phyloP scores from a whole-genome alignment of 2,329 filamentous ascomycete genomes.

The Teratosphaeriaceae sp. region DNA sequence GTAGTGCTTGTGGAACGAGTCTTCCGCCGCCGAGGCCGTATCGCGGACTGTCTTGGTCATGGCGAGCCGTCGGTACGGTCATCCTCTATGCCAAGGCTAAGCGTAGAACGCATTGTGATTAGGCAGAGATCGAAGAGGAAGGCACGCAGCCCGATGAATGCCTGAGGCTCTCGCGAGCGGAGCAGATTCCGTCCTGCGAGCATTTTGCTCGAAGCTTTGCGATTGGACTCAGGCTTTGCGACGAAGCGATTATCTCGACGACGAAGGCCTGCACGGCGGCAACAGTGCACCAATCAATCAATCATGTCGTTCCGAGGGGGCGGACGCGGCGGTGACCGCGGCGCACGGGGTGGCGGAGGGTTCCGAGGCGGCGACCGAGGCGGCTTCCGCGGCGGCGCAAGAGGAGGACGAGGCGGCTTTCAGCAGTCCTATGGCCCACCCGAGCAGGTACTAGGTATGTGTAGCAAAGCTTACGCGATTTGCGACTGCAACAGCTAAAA shows the following conservation, averaged over 20 bases:
- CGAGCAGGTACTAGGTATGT: conserved; percentile 37
- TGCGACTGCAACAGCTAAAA: neutral
- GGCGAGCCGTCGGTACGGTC: neutral
- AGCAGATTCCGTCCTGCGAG: too few relatives aligned
- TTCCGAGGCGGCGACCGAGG: conserved; percentile 16
- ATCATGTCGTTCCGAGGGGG: conserved; percentile 6
- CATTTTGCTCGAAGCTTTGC: too few relatives aligned
- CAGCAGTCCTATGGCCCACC: conserved; percentile 37
- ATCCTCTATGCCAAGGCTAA: too few relatives aligned
- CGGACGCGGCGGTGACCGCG: conserved; percentile 4
- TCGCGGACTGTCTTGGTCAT: conserved; percentile 24
- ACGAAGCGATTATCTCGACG: conserved; percentile 19
- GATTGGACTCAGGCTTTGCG: neutral
- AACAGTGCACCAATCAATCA: conserved; percentile 2
- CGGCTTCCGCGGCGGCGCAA: conserved; percentile 22
- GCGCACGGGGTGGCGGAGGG: conserved; percentile 1
- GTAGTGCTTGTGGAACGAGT: conserved; percentile 26
- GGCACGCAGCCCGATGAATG: neutral
- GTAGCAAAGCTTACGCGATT: neutral
- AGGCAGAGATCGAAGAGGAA: neutral
- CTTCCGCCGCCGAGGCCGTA: conserved; percentile 16
- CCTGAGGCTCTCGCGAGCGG: neutral
- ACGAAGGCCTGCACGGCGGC: conserved; percentile 3
- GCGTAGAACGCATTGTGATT: too few relatives aligned
- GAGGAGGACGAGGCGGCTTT: conserved; percentile 29